Percentiles rank a stretch among this genome's conserved stretches.
Evolutionary conservation across 331 rosid genomes (phyloP).

Genomic region (Malus hybrid): DNA sequence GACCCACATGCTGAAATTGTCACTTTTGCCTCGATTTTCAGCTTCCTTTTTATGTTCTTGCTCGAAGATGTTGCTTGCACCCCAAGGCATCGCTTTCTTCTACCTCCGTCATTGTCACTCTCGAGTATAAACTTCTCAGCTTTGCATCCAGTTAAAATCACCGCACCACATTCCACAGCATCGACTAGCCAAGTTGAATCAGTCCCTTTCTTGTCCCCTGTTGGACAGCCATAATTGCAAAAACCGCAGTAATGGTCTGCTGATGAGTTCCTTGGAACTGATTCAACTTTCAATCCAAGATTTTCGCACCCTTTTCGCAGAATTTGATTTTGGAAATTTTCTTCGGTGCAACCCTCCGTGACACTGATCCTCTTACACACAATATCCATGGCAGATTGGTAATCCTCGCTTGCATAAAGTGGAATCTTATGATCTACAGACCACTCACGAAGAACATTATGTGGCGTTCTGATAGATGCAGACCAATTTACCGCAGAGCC

Average conservation of each 20-base stretch:
- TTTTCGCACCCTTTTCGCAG: constrained; percentile 67
- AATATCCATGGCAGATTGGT: constrained; percentile 60
- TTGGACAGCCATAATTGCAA: constrained; percentile 66
- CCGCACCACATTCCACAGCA: constrained; percentile 62
- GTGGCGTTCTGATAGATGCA: constrained; percentile 75
- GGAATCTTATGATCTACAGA: constrained; percentile 55
- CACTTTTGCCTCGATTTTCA: constrained; percentile 65
- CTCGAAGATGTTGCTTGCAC: constrained; percentile 46
- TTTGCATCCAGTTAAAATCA: constrained; percentile 73
- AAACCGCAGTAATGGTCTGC: constrained; percentile 79
- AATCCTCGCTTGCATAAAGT: constrained; percentile 45
- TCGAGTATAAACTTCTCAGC: constrained; percentile 58
- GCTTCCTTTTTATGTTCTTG: constrained; percentile 44
- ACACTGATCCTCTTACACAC: constrained; percentile 75
- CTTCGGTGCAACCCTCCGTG: constrained; percentile 34
- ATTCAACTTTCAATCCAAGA: constrained; percentile 56
- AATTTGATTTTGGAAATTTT: constrained; percentile 62
- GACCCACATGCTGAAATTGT: constrained; percentile 76
- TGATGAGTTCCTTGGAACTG: constrained; percentile 61
- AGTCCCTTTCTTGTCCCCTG: constrained; percentile 66
- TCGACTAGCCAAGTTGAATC: constrained; percentile 78
- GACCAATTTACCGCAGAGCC: constrained; percentile 93
- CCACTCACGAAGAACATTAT: constrained; percentile 65
- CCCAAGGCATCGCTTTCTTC: constrained; percentile 48
- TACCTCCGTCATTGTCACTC: constrained; percentile 23